Percentiles rank a stretch among this genome's conserved stretches.
Conservation (phyloP, 2,329 filamentous ascomycete species). For the Trichoderma semiorbis region DNA sequence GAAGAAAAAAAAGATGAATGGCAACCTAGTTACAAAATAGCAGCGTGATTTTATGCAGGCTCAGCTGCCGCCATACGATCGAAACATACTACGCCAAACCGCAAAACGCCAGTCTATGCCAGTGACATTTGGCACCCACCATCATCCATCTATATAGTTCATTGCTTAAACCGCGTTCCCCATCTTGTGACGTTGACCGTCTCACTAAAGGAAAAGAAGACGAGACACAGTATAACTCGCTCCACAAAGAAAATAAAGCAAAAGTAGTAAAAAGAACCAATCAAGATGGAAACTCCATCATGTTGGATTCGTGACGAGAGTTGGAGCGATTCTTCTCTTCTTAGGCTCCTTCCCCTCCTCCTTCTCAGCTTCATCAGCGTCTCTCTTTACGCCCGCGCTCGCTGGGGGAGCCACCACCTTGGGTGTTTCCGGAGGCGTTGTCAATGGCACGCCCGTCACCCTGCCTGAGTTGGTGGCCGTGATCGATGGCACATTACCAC, state of each 20-base stretch:
- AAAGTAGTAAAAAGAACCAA: neutral
- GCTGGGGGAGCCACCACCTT: conserved; percentile 34
- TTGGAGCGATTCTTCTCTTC: conserved; percentile 68
- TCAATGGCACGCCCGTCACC: conserved; percentile 65
- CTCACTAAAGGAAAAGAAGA: neutral
- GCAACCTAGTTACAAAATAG: neutral
- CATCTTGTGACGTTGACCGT: neutral
- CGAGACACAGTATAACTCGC: neutral
- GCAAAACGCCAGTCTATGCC: conserved; percentile 32
- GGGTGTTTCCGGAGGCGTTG: conserved; percentile 88
- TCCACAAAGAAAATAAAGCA: neutral
- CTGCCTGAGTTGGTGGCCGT: conserved; percentile 69
- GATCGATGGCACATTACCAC: conserved; percentile 73
- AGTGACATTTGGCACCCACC: conserved; percentile 24
- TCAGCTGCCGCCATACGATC: neutral
- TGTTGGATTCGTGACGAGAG: conserved; percentile 41
- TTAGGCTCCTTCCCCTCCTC: conserved; percentile 57
- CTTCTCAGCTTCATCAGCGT: conserved; percentile 53
- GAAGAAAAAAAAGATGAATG: neutral
- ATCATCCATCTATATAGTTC: conserved; percentile 12
- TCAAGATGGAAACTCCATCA: neutral
- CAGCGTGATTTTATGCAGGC: neutral
- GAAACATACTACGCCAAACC: conserved; percentile 17
- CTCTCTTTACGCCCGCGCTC: conserved; percentile 50
- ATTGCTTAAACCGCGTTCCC: neutral